phyloP scores from a whole-genome alignment of 768 basidiomycete species.

The Psilocybe subaeruginosa region DNA sequence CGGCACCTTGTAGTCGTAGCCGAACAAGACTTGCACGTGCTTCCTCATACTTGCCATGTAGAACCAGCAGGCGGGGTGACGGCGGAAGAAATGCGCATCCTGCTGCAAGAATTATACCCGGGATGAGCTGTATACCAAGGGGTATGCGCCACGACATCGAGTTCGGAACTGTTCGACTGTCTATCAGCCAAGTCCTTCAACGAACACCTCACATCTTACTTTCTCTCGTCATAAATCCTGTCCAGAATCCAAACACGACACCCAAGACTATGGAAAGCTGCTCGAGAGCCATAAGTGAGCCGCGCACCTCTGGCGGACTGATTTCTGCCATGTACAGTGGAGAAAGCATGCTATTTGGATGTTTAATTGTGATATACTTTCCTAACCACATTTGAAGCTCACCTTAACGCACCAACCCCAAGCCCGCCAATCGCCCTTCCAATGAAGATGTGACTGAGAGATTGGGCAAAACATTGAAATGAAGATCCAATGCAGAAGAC shows the following conservation, averaged over 20 bases:
- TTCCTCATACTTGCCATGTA: constrained; percentile 57
- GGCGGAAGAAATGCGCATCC: constrained; percentile 65
- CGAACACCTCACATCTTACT: constrained; percentile 38
- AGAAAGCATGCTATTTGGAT: constrained; percentile 62
- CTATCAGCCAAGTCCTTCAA: background rate
- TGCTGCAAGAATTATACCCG: constrained; percentile 65
- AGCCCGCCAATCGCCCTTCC: constrained; percentile 79
- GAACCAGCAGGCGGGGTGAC: constrained; percentile 62
- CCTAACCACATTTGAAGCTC: background rate
- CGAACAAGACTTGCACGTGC: constrained; percentile 60
- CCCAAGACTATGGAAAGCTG: constrained; percentile 82
- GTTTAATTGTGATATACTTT: constrained; percentile 9
- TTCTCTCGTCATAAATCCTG: constrained; percentile 71
- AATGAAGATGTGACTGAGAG: constrained; percentile 57
- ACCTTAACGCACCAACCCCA: constrained; percentile 81
- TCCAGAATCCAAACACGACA: constrained; percentile 85
- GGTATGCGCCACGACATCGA: constrained; percentile 81
- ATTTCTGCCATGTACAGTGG: constrained; percentile 88
- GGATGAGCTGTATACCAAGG: constrained; percentile 70
- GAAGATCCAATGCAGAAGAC: constrained; percentile 75
- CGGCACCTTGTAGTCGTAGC: constrained; percentile 49
- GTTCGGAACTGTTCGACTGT: constrained; percentile 46
- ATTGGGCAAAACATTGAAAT: constrained; percentile 65
- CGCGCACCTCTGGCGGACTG: constrained; percentile 77
- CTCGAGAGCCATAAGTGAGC: constrained; percentile 79